phyloP scores from a whole-genome alignment of 257 asterid species.

The Avicennia marina region DNA sequence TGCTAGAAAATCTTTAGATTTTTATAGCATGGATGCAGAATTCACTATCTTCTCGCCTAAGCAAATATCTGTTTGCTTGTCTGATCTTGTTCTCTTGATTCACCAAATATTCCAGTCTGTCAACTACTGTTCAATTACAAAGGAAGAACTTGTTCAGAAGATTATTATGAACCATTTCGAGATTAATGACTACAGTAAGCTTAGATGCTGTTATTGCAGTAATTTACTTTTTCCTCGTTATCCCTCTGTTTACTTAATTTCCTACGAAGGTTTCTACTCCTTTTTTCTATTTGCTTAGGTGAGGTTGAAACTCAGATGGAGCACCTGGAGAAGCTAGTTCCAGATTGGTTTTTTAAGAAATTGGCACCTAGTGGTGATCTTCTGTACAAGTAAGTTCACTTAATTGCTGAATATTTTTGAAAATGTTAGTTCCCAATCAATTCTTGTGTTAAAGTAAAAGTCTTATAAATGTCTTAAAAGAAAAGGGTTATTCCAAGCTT shows the following conservation, averaged over 20 bases:
- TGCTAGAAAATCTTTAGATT: slow-evolving; percentile 70
- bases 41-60: slow-evolving; percentile 26
- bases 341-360: slow-evolving; percentile 75
- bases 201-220: slow-evolving; percentile 10
- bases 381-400: slow-evolving; percentile 57
- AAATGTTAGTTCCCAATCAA: not conserved
- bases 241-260: not conserved
- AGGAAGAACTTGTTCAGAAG: slow-evolving; percentile 88
- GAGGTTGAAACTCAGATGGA: slow-evolving; percentile 64
- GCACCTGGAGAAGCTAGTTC: slow-evolving; percentile 69
- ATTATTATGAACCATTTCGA: slow-evolving; percentile 59
- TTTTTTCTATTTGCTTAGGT: slow-evolving; percentile 32
- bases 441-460: not conserved
- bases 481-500: not conserved
- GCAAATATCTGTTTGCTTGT: slow-evolving; percentile 36
- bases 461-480: no score
- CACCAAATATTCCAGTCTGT: slow-evolving; percentile 59
- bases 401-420: slow-evolving; percentile 5
- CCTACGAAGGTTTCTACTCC: slow-evolving; percentile 8
- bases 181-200: slow-evolving; percentile 55
- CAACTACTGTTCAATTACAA: slow-evolving; percentile 60
- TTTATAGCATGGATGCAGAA: slow-evolving; percentile 33
- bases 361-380: slow-evolving; percentile 62
- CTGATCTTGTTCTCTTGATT: slow-evolving; percentile 54
- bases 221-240: not conserved